Evolutionary conservation across 2,329 filamentous ascomycete species (phyloP), one percentile per base, ranked within the genome.

Genomic region (Ophiostoma populinum): DNA sequence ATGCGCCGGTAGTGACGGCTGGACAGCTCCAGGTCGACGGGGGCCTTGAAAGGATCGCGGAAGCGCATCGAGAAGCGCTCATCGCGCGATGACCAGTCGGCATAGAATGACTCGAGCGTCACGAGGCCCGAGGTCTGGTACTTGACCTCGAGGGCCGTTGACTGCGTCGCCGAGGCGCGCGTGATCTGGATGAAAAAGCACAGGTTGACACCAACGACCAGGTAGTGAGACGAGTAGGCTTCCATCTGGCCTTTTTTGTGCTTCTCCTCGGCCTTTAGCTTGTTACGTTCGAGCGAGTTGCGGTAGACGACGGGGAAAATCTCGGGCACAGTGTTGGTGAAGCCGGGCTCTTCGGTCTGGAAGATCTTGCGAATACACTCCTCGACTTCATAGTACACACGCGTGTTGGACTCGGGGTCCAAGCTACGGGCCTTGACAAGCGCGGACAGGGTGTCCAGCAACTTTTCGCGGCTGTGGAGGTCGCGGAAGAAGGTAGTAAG

Each of bases 21-120:
- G 9, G 67, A 63, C 15, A 71, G 56, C 36, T 70, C 63, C 2
- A 52, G 43, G 9, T 42, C 46, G 13, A 47, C 35, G 1, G 46
- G 40, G 16, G 39, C 25, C 28, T 51, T 46, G 36, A 55, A 54
- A 1, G 53, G 54, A 13, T 52, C 48, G 60, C 65, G 62, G 45
- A 71, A 71, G 19, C 57, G 55, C 43, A 72, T 57, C 24, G 62
- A 57, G 44, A 72, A 71, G 12, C 67, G 56, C 47, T 72, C 67
- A 43, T 71, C 65, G 39, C 67, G 60, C 3, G 58, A 55, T 3
- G 54, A 51, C 44, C 64, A 62, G 21, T 65, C 64, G 2, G 65
- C 63, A 35, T 57, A 58, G 41, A 71, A 62, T 12, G 55, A 55
- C 37, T 65, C 62, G 36, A 72, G 51, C 0, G 60, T 66, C 6